phyloP scores from a whole-genome alignment of 2,329 filamentous ascomycete species.

The Epichloe coenophiala region DNA sequence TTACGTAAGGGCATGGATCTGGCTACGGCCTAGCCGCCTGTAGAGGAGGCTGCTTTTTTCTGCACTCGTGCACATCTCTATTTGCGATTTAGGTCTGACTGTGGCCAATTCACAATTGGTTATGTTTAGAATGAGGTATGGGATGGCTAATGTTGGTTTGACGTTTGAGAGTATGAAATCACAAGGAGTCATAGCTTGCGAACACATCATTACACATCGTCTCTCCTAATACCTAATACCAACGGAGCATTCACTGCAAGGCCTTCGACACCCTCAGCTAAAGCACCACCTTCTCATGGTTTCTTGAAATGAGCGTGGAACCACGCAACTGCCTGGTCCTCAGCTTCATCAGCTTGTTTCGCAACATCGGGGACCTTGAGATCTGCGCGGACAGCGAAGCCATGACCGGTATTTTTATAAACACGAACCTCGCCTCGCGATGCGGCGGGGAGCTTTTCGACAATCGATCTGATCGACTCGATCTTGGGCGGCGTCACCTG shows the following conservation, averaged over 20 bases:
- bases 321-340: constrained; percentile 22
- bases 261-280: too few species aligned
- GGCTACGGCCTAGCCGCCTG: background rate
- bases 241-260: too few species aligned
- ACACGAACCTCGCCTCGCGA: constrained; percentile 23
- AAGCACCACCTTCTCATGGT: background rate
- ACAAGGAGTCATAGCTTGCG: too few species aligned
- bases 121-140: too few species aligned
- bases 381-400: constrained; percentile 25
- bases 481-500: constrained; percentile 19
- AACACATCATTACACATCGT: too few species aligned
- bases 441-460: constrained; percentile 20
- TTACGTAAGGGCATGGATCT: background rate
- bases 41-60: background rate
- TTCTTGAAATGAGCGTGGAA: constrained; percentile 15
- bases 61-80: background rate
- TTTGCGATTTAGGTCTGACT: too few species aligned
- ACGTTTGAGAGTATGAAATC: too few species aligned
- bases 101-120: too few species aligned
- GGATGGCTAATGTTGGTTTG: too few species aligned
- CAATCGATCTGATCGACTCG: constrained; percentile 19
- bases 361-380: constrained; percentile 11
- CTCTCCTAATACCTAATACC: too few species aligned
- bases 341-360: constrained; percentile 16
- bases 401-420: constrained; percentile 26